Base-by-base conservation (phyloP, 1,284 basidiomycete species). In the Leccinum holopus region DNA sequence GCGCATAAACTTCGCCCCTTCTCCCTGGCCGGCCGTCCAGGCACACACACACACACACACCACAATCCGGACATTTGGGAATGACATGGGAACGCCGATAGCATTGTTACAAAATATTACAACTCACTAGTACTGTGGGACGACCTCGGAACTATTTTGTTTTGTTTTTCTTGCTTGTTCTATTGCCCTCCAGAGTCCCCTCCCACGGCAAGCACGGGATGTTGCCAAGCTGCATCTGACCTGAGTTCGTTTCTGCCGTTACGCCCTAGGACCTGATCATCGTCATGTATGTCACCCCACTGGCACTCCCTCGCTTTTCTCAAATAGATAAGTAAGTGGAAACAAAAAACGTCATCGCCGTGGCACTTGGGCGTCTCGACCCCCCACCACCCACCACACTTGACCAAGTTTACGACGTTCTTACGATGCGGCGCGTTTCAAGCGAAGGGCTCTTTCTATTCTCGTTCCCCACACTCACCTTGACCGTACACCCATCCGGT, bases 191-290 rank as follows among this genome's bases (percentile, higher is more conserved):
- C 47, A 49, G 18, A 49, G 11, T 49, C 47, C 55, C 51, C 44
- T 70, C 70, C 70, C 69, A 70, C 69, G 69, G 59, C 70, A 60
- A 68, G 63, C 16, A 71, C 69, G 69, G 69, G 56, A 5, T 21
- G 57, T 58, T 55, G 58, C 28, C 60, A 59, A 59, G 54, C 30
- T 28, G 53, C 60, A 21, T 37, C 32, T 16, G 16, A 21, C 57
- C 65, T 28, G 49, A 41, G 5, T 2, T 21, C 6, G n/a, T 49
- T 37, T 16, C 30, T 21, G 41, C 55, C 61, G 63, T 61, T 57
- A 59, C 47, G 18, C 41, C 44, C 64, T 68, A n/a, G n/a, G n/a
- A n/a, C 57, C 63, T 67, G 63, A 67, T 58, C 51, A 39, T 49
- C 47, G 18, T 47, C 18, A 47, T 47, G 18, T 11, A 21, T 47